phyloP scores from a whole-genome alignment of 495 filamentous ascomycete species.

The Monascus purpureus region DNA sequence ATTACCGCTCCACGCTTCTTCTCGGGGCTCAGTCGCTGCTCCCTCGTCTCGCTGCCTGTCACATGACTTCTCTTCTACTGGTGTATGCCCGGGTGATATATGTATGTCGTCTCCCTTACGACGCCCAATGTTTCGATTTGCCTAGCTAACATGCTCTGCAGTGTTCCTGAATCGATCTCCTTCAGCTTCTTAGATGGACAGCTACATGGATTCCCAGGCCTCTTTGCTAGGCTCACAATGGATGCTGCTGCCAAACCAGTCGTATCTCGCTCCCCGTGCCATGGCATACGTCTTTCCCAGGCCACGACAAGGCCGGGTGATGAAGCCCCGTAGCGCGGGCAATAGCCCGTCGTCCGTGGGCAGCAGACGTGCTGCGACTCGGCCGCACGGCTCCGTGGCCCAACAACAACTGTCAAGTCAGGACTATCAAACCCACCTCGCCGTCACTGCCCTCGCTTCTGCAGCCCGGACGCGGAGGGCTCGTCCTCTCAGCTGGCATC shows the following conservation, averaged over 20 bases:
- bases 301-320: slow-evolving; percentile 35
- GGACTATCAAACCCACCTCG: slow-evolving; percentile 15
- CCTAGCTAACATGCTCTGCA: too few relatives aligned
- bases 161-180: too few relatives aligned
- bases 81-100: too few relatives aligned
- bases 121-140: too few relatives aligned
- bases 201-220: slow-evolving; percentile 17
- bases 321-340: slow-evolving; percentile 54
- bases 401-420: slow-evolving; percentile 6
- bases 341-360: slow-evolving; percentile 51
- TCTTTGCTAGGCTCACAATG: slow-evolving; percentile 20
- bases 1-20: too few relatives aligned
- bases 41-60: too few relatives aligned
- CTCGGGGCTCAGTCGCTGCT: too few relatives aligned
- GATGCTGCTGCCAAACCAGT: slow-evolving; percentile 9
- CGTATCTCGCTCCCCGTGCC: slow-evolving; percentile 13
- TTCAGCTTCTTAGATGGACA: slow-evolving; percentile 16
- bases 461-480: slow-evolving; percentile 20
- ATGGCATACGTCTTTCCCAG: slow-evolving; percentile 21
- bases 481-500: slow-evolving; percentile 62
- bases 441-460: slow-evolving; percentile 26
- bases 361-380: slow-evolving; percentile 40
- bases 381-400: slow-evolving; percentile 30
- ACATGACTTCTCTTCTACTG: too few relatives aligned
- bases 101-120: too few relatives aligned